Evolutionary conservation across 805 yeast species (phyloP), one percentile per base, ranked within the genome.

Genomic region (Peterozyma toletana): DNA sequence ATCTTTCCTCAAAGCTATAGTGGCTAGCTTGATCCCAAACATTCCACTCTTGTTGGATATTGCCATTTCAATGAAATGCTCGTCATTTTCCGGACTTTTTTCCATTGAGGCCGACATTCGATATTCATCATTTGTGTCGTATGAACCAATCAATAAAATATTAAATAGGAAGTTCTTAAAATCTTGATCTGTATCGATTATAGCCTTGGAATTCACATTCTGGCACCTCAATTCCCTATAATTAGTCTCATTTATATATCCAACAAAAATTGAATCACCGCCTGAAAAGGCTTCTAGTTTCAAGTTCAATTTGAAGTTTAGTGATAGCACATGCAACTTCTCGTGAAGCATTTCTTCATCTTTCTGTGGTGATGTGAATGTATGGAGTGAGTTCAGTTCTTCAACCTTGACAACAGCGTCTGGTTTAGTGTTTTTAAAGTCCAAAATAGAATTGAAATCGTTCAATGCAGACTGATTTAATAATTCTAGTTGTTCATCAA

Each of bases 11-110:
- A 40, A 37, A 7, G n/a, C 9, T 14, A 44, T 36, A 6, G 38
- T 13, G n/a, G 29, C n/a, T 37, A 44, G 37, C 15, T 33, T 40
- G 9, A 43, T 37, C 7, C 33, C 40, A 35, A 43, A 39, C 13
- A 38, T 39, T 9, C 21, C 42, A 16, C 9, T 37, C 15, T 11
- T 34, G 16, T 39, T 31, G 13, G 38, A 39, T 3, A 42, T 21
- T 5, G 11, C 33, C 16, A 42, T 10, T 9, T 42, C 45, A 21
- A 37, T 11, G 5, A 15, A 31, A 2, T 31, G 29, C 5, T 17
- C 34, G 5, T 37, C 33, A 11, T 35, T 16, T 10, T 9, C 37
- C 29, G 14, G 2, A 17, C 14, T 11, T 9, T 36, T 11, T 30
- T 31, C 10, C 13, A 11, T 5, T 31, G 34, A 13, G 15, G 9